These are phyloP conservation scores for Apiotrichum mycotoxinovorans DNA, from an alignment of 1,284 basidiomycete genomes.

Conservation along the genomic window DNA sequence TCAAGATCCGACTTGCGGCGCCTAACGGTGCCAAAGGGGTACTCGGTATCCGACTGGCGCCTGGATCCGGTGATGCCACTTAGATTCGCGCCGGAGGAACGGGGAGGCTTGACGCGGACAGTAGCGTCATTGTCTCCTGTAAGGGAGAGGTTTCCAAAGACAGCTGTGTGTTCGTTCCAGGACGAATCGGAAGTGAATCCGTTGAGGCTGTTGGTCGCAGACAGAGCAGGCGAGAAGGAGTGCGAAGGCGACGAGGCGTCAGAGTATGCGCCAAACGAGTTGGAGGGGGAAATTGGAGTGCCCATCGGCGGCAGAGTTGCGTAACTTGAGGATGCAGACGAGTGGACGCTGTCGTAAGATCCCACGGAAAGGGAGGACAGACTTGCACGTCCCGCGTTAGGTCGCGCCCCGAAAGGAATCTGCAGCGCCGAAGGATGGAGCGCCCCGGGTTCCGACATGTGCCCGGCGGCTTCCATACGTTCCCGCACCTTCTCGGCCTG, in stretches of 20 bases:
- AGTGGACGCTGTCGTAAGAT: slow-evolving; percentile 16
- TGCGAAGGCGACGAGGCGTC: slow-evolving; percentile 18
- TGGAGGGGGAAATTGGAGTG: slow-evolving; percentile 13
- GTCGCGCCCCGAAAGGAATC: neutral
- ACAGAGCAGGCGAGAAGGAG: slow-evolving; percentile 17
- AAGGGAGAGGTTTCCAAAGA: slow-evolving; percentile 18
- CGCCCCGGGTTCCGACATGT: neutral
- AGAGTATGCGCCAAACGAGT: slow-evolving; percentile 16
- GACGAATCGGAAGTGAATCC: slow-evolving; percentile 16
- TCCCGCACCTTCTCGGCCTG: slow-evolving; percentile 1
- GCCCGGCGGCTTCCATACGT: slow-evolving; percentile 2
- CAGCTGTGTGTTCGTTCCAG: slow-evolving; percentile 21
- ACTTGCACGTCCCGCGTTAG: neutral
- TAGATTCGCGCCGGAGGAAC: slow-evolving; percentile 7
- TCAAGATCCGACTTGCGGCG: slow-evolving; percentile 40
- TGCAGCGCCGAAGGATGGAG: neutral
- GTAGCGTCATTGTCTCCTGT: slow-evolving; percentile 9
- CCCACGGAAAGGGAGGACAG: slow-evolving; percentile 3
- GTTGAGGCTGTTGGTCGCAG: slow-evolving; percentile 1
- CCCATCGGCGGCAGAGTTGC: slow-evolving; percentile 17
- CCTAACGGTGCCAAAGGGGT: slow-evolving; percentile 13
- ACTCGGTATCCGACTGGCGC: slow-evolving; percentile 3
- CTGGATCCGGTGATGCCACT: slow-evolving; percentile 6
- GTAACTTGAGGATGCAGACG: slow-evolving; percentile 14
- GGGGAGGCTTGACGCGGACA: slow-evolving; percentile 11